Evolutionary conservation across 805 yeast species (phyloP).

Genomic region (Candida qinlingensis): DNA sequence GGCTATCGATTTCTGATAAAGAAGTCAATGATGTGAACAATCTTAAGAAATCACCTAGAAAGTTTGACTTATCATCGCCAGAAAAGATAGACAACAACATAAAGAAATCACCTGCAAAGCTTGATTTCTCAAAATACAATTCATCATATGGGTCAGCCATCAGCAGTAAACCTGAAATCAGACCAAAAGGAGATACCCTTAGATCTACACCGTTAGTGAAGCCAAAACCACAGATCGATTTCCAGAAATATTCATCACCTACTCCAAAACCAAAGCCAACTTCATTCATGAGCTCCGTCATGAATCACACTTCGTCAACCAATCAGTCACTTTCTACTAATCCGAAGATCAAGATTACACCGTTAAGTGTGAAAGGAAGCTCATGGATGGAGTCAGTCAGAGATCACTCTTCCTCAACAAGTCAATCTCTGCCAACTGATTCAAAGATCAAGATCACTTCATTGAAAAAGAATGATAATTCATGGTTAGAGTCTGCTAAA

Average conservation of each 20-base stretch:
- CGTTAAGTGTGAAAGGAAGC: not conserved
- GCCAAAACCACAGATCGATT: too few relatives aligned
- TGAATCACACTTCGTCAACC: conserved; percentile 11
- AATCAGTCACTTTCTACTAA: conserved; percentile 5
- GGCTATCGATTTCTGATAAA: not conserved
- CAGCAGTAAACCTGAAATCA: conserved; percentile 9
- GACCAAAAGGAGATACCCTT: conserved; percentile 5
- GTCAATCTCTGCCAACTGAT: conserved; percentile 5
- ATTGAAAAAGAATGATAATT: not conserved
- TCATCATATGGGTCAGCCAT: not conserved
- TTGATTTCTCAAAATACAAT: conserved; percentile 6
- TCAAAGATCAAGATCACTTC: conserved; percentile 1
- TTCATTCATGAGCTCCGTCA: conserved; percentile 10
- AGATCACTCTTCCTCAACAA: conserved; percentile 10
- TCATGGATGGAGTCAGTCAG: conserved; percentile 11
- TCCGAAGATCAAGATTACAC: conserved; percentile 1
- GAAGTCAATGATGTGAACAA: not conserved
- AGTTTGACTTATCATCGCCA: not conserved
- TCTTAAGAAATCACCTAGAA: conserved; percentile 13
- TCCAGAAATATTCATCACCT: too few relatives aligned
- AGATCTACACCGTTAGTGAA: not conserved
- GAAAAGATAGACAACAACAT: not conserved
- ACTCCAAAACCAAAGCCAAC: not conserved
- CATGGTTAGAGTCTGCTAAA: conserved; percentile 23
- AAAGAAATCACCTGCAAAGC: conserved; percentile 18